These are phyloP conservation scores for Penicillium capsulatum DNA, from an alignment of 2,329 filamentous ascomycete species.

Conservation along the genomic window DNA sequence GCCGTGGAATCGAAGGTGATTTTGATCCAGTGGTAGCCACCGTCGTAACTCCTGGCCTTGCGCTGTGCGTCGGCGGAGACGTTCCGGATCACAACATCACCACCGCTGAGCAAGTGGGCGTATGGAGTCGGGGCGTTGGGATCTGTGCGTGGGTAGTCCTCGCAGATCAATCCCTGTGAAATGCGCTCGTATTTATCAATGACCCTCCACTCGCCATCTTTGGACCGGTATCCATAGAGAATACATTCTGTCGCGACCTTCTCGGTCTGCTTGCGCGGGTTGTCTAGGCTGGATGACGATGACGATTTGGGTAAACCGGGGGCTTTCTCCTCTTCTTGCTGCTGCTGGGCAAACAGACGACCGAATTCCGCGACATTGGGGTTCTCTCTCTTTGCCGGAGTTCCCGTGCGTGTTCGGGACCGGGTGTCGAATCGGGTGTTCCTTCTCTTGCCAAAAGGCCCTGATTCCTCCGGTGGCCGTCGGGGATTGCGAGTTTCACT, in stretches of 20 bases:
- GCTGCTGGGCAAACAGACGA: slow-evolving; percentile 43
- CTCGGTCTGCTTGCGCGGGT: slow-evolving; percentile 35
- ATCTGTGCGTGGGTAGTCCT: slow-evolving; percentile 88
- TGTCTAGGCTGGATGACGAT: slow-evolving; percentile 40
- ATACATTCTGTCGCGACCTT: slow-evolving; percentile 72
- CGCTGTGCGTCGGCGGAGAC: slow-evolving; percentile 69
- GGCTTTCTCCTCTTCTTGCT: slow-evolving; percentile 43
- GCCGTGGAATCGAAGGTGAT: slow-evolving; percentile 72
- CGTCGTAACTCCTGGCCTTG: slow-evolving; percentile 75
- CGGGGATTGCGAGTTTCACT: slow-evolving; percentile 49
- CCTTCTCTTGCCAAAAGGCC: slow-evolving; percentile 56
- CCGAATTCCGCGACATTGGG: slow-evolving; percentile 47
- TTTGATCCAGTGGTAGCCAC: slow-evolving; percentile 89
- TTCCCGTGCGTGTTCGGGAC: slow-evolving; percentile 56
- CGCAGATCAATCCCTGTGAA: slow-evolving; percentile 74
- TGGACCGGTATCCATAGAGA: slow-evolving; percentile 75
- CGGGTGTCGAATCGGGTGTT: slow-evolving; percentile 44
- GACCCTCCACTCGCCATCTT: slow-evolving; percentile 68
- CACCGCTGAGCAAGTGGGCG: slow-evolving; percentile 67
- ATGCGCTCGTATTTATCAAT: slow-evolving; percentile 84
- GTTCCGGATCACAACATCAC: slow-evolving; percentile 65
- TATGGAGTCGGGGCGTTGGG: slow-evolving; percentile 66
- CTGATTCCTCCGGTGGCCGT: slow-evolving; percentile 56
- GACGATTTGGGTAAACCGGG: slow-evolving; percentile 38
- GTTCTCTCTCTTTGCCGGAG: slow-evolving; percentile 56